These are phyloP conservation scores for Colletotrichum chlorophyti DNA, from an alignment of 2,329 filamentous ascomycete genomes.

Conservation along the genomic window DNA sequence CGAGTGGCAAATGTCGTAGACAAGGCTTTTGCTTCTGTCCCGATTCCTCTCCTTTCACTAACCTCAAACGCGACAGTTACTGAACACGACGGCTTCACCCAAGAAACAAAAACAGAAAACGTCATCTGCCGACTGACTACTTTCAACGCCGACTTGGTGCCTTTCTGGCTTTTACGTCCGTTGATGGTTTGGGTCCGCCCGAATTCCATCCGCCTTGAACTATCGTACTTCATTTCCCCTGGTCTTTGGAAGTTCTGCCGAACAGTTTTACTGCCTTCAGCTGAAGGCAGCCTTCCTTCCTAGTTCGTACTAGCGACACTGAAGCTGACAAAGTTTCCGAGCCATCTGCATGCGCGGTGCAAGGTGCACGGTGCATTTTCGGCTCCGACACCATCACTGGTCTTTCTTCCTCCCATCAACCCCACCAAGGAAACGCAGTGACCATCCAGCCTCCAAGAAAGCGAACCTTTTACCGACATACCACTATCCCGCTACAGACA, in stretches of 20 bases:
- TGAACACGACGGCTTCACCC: not conserved
- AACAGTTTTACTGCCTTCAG: too few species aligned
- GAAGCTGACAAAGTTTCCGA: slow-evolving; percentile 19
- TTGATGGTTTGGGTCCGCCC: not conserved
- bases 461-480: too few species aligned
- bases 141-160: not conserved
- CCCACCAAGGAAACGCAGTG: slow-evolving; percentile 13
- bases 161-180: not conserved
- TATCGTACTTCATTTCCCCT: not conserved
- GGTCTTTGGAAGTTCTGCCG: not conserved
- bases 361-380: slow-evolving; percentile 18
- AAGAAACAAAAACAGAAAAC: not conserved
- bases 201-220: not conserved
- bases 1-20: slow-evolving; percentile 1
- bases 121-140: not conserved
- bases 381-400: slow-evolving; percentile 13
- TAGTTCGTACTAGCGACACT: not conserved
- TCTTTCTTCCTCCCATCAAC: slow-evolving; percentile 9
- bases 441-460: slow-evolving; percentile 8
- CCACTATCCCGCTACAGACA: not conserved
- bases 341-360: not conserved
- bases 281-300: slow-evolving; percentile 4
- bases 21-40: not conserved
- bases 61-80: not conserved
- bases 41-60: too few species aligned